A percentile compares a stretch with the other conserved stretches of the same genome.
Evolutionary conservation across 164 flowering plant species (phyloP).

Genomic region (Berberis vulgaris): DNA sequence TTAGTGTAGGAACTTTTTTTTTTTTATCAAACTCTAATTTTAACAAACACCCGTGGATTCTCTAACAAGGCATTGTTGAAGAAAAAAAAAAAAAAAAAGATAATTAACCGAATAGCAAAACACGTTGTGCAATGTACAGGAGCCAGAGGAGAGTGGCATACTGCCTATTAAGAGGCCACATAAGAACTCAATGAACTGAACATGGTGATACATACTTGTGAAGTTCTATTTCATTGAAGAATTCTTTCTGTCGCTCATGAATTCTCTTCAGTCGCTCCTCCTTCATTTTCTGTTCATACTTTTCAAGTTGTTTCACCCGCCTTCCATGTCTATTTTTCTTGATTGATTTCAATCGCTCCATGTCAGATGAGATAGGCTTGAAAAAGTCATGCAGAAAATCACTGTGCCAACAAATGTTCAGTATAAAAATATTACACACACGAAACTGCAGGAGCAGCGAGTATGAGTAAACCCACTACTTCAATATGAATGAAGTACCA

Average conservation of each 20-base stretch:
- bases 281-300: constrained; percentile 90
- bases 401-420: constrained; percentile 34
- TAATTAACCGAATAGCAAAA: no score
- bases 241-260: constrained; percentile 96
- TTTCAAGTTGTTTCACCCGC: constrained; percentile 82
- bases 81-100: no score
- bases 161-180: neutral
- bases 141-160: no score
- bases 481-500: no score
- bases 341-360: constrained; percentile 72
- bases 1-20: no score
- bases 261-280: constrained; percentile 96
- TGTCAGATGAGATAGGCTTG: constrained; percentile 62
- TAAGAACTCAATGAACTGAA: constrained; percentile 2
- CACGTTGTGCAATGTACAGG: no score
- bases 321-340: constrained; percentile 94
- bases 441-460: no score
- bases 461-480: no score
- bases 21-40: no score
- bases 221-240: constrained; percentile 82
- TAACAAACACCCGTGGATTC: no score
- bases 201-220: constrained; percentile 59
- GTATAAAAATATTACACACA: neutral
- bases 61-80: no score
- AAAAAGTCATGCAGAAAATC: constrained; percentile 83